Evolutionary conservation across 768 basidiomycete species (phyloP).

Genomic region (Lepiota brunneoincarnata): DNA sequence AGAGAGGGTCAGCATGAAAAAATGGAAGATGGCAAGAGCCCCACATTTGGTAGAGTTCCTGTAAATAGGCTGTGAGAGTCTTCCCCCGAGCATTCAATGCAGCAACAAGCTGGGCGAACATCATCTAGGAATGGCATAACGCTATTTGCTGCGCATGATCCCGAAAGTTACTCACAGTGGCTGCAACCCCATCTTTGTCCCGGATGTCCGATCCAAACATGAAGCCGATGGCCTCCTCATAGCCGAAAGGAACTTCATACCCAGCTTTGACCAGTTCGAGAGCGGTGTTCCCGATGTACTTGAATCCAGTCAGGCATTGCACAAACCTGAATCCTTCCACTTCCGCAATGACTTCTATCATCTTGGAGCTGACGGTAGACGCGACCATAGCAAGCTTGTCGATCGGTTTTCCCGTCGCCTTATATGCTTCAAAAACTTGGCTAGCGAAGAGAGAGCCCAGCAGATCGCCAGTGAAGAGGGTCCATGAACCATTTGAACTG

Average conservation of each 20-base stretch:
- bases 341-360: slow-evolving; percentile 76
- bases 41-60: slow-evolving; percentile 61
- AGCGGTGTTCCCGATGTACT: slow-evolving; percentile 86
- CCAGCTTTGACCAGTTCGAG: slow-evolving; percentile 61
- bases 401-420: slow-evolving; percentile 37
- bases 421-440: slow-evolving; percentile 39
- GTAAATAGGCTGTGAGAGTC: slow-evolving; percentile 55
- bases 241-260: slow-evolving; percentile 75
- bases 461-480: slow-evolving; percentile 81
- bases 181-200: slow-evolving; percentile 88
- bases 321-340: slow-evolving; percentile 79
- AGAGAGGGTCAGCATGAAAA: not conserved
- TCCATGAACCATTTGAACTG: slow-evolving; percentile 58
- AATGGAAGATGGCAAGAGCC: slow-evolving; percentile 10
- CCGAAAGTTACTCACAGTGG: slow-evolving; percentile 47
- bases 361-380: slow-evolving; percentile 88
- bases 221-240: slow-evolving; percentile 91
- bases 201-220: slow-evolving; percentile 80
- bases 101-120: slow-evolving; percentile 67
- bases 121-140: slow-evolving; percentile 37
- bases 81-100: slow-evolving; percentile 47
- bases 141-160: not conserved
- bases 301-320: slow-evolving; percentile 90
- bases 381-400: slow-evolving; percentile 81
- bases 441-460: slow-evolving; percentile 56